These are phyloP conservation scores for Alternaria arborescens DNA, from an alignment of 2,329 filamentous ascomycete species.

Conservation along the genomic window DNA sequence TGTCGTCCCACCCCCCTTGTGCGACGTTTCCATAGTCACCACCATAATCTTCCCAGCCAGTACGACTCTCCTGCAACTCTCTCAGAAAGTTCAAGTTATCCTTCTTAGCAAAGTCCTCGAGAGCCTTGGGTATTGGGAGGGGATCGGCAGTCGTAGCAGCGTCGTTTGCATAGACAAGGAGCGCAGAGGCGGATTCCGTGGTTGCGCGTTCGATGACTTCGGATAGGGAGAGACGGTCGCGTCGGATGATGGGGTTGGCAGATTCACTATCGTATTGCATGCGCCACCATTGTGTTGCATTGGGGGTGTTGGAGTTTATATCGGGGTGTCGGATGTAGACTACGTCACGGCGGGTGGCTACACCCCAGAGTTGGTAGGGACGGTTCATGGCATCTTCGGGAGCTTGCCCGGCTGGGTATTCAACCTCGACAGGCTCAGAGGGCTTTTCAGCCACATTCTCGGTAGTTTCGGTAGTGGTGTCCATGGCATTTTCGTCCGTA, in stretches of 20 bases:
- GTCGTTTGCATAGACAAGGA: slow-evolving; percentile 69
- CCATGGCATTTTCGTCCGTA: not conserved
- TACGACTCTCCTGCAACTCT: slow-evolving; percentile 33
- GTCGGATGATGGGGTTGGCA: slow-evolving; percentile 34
- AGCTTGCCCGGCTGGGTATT: slow-evolving; percentile 30
- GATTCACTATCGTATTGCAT: slow-evolving; percentile 44
- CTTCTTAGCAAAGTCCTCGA: slow-evolving; percentile 57
- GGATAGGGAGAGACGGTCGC: slow-evolving; percentile 56
- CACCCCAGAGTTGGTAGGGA: slow-evolving; percentile 65
- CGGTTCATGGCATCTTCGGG: slow-evolving; percentile 34
- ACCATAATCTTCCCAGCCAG: slow-evolving; percentile 25
- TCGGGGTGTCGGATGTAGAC: slow-evolving; percentile 63
- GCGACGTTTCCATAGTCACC: slow-evolving; percentile 13
- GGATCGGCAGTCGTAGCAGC: slow-evolving; percentile 33
- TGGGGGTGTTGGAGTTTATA: slow-evolving; percentile 24
- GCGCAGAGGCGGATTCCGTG: slow-evolving; percentile 60
- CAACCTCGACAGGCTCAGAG: not conserved
- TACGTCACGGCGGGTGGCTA: slow-evolving; percentile 65
- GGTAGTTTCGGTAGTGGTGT: not conserved
- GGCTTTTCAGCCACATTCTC: slow-evolving; percentile 38
- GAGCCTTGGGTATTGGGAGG: slow-evolving; percentile 34
- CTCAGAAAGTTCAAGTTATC: slow-evolving; percentile 56
- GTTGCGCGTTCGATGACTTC: slow-evolving; percentile 64
- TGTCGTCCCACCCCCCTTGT: slow-evolving; percentile 31
- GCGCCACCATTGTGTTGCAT: slow-evolving; percentile 47